These are phyloP conservation scores for Sphaerulina musiva DNA, from an alignment of 2,329 filamentous ascomycete species.

Conservation along the genomic window DNA sequence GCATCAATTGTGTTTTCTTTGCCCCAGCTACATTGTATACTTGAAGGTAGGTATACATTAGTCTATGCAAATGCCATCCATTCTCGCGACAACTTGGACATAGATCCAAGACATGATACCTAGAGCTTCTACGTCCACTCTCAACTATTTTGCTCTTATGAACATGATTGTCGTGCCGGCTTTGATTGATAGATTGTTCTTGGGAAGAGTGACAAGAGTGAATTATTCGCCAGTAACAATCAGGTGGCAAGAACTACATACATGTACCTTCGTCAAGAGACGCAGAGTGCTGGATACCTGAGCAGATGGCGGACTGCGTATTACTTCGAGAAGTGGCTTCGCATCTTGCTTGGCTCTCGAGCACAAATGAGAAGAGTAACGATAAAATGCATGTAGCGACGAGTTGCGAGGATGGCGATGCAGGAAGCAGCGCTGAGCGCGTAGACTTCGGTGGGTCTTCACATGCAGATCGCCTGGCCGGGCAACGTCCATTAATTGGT, in stretches of 20 bases:
- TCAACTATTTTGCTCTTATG: too few relatives aligned
- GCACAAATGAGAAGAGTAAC: neutral
- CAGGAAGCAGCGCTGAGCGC: neutral
- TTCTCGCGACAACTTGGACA: too few relatives aligned
- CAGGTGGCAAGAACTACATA: too few relatives aligned
- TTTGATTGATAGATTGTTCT: slow-evolving; percentile 9
- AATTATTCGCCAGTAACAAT: slow-evolving; percentile 1
- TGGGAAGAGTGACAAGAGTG: slow-evolving; percentile 13
- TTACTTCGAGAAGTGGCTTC: neutral
- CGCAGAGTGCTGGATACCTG: neutral
- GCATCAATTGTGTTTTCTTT: too few relatives aligned
- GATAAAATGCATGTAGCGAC: neutral
- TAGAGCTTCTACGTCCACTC: too few relatives aligned
- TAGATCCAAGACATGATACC: too few relatives aligned
- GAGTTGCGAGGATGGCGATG: too few relatives aligned
- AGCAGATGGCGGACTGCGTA: neutral
- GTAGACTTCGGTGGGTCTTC: neutral
- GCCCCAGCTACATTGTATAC: too few relatives aligned
- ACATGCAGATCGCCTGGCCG: neutral
- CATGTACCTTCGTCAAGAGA: neutral
- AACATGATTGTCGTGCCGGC: too few relatives aligned
- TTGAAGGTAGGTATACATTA: too few relatives aligned
- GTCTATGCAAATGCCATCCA: too few relatives aligned
- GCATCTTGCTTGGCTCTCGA: neutral
- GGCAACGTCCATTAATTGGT: neutral